Evolutionary conservation across 2,329 filamentous ascomycete genomes (phyloP), one percentile per base, ranked within the genome.

Genomic region (Cladophialophora yegresii): DNA sequence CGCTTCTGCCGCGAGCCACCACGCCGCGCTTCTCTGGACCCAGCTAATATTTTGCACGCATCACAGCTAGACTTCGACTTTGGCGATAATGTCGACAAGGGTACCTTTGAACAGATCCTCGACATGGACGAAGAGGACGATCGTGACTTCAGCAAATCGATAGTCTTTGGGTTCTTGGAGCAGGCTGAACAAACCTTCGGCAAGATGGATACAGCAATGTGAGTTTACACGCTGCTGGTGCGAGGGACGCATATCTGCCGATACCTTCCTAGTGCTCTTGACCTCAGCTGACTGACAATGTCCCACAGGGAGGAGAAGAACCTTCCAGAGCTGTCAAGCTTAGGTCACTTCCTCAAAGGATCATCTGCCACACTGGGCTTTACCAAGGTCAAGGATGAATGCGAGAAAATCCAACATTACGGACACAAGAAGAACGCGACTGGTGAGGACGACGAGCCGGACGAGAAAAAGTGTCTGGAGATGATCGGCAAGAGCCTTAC

Each of bases 271-370:
- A 16, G 4, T 43, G 16, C 1, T 6, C 36, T n/a, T 12, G n/a
- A 20, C 28, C 8, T 1, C 32, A 30, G 50, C 62, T 49, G 22
- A 58, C 58, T 61, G 36, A 61, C 32, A 32, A 43, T 63, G 59
- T 47, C 61, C 53, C 58, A 64, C 74, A 96, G 92, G 69, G 77
- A 86, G 70, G 76, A 84, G 1, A 83, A 85, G 73, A 83, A 96
- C 65, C 86, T 98, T 63, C 77, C 80, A n/a, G 81, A 87, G 70
- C 86, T 98, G 43, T 96, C 92, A 36, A 84, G 85, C 59, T 87
- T 96, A 33, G 95, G 95, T 49, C 95, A 99, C 79, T 99, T 96
- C 80, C 84, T 99, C 71, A 99, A 99, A 80, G 95, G 95, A 65
- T 98, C 93, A 6, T 97, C 93, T 8, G 93, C 95, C 45, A 97